Conservation (phyloP, 495 filamentous ascomycete species). For the Emericellopsis terricola region DNA sequence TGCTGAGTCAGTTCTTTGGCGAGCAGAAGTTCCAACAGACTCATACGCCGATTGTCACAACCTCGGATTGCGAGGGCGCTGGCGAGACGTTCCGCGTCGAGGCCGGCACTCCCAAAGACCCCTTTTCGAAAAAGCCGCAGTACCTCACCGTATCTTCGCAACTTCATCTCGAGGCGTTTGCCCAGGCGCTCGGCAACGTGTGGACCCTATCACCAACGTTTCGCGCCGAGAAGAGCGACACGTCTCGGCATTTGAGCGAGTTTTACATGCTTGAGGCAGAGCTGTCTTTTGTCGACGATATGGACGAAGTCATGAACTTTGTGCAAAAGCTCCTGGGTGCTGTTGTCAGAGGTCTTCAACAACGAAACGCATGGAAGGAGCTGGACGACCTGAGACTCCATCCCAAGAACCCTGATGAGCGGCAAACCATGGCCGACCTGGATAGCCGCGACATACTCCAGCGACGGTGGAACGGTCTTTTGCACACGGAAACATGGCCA, state of each 20-base stretch:
- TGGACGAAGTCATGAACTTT: conserved; percentile 54
- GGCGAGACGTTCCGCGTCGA: conserved; percentile 81
- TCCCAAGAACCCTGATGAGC: background rate
- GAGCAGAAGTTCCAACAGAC: conserved; percentile 61
- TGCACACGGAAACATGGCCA: conserved; percentile 38
- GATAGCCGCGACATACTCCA: conserved; percentile 28
- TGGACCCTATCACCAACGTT: conserved; percentile 93
- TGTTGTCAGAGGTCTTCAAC: conserved; percentile 34
- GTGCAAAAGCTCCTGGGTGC: conserved; percentile 60
- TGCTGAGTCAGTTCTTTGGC: conserved; percentile 54
- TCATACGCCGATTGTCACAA: conserved; percentile 86
- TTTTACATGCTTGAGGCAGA: conserved; percentile 99
- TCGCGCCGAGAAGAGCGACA: conserved; percentile 87
- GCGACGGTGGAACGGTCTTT: conserved; percentile 53
- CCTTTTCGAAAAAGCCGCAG: conserved; percentile 77
- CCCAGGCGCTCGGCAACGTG: conserved; percentile 73
- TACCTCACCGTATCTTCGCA: conserved; percentile 94
- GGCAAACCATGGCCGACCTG: conserved; percentile 4
- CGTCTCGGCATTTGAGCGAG: conserved; percentile 83
- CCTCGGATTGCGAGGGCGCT: conserved; percentile 93
- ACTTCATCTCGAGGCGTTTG: conserved; percentile 83
- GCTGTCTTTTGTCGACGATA: conserved; percentile 52
- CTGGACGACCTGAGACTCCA: conserved; percentile 17
- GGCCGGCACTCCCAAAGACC: conserved; percentile 14
- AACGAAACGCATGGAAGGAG: conserved; percentile 42